phyloP scores from a whole-genome alignment of 495 filamentous ascomycete genomes.

The Daldinia bambusicola region DNA sequence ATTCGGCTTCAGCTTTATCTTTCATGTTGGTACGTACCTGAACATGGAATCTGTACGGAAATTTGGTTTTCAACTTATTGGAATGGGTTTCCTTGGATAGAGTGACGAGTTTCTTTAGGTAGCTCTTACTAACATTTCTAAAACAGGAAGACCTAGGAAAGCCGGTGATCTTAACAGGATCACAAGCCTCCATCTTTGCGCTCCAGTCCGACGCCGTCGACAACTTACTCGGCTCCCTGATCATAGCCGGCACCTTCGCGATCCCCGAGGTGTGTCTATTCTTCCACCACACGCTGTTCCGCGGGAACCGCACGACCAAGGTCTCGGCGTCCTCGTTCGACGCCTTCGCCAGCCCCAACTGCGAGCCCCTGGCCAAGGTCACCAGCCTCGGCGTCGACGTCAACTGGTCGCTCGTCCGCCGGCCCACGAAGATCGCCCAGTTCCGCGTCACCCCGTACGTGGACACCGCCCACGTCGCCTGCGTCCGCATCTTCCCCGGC shows the following conservation, averaged over 20 bases:
- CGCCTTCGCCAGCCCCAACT: constrained; percentile 89
- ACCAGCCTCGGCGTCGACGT: constrained; percentile 83
- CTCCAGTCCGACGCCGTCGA: constrained; percentile 96
- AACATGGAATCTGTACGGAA: not conserved
- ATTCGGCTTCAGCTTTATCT: constrained; percentile 89
- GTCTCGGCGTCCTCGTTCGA: constrained; percentile 85
- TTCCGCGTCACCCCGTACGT: constrained; percentile 82
- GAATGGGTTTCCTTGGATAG: not conserved
- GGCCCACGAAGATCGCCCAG: constrained; percentile 75
- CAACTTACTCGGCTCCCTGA: constrained; percentile 90
- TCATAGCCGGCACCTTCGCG: constrained; percentile 95
- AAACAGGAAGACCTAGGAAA: constrained; percentile 79
- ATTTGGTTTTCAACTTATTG: not conserved
- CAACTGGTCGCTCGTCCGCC: constrained; percentile 81
- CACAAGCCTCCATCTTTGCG: constrained; percentile 91
- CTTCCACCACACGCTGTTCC: constrained; percentile 92
- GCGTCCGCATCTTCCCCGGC: constrained; percentile 93
- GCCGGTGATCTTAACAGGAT: constrained; percentile 89
- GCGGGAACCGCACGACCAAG: constrained; percentile 91
- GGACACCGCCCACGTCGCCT: constrained; percentile 89
- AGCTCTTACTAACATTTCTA: constrained; percentile 5
- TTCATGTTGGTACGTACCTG: constrained; percentile 76
- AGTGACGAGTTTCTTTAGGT: not conserved
- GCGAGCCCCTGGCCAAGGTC: constrained; percentile 79
- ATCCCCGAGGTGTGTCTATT: constrained; percentile 96